Conservation (phyloP, 2,329 filamentous ascomycete species). For the Stachybotrys chlorohalonatus region DNA sequence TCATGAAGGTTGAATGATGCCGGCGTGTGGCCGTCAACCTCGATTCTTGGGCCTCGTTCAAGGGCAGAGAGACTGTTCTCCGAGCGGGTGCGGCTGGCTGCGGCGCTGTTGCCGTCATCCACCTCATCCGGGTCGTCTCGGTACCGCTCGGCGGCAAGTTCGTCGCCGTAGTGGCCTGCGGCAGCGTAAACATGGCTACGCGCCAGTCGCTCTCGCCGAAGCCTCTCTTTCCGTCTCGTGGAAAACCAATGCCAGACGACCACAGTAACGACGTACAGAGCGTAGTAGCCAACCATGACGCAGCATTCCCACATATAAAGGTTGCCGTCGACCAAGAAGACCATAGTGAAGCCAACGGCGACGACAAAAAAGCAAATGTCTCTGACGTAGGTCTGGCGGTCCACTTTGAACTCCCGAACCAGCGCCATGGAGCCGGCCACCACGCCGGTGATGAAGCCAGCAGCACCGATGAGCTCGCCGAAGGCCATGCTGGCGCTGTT, state of each 20-base stretch:
- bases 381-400: slow-evolving; percentile 78
- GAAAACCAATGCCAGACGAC: slow-evolving; percentile 88
- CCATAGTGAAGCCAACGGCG: slow-evolving; percentile 77
- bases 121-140: slow-evolving; percentile 44
- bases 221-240: slow-evolving; percentile 48
- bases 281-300: slow-evolving; percentile 83
- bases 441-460: slow-evolving; percentile 91
- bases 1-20: background rate
- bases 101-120: slow-evolving; percentile 9
- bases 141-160: slow-evolving; percentile 49
- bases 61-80: slow-evolving; percentile 30
- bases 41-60: slow-evolving; percentile 37
- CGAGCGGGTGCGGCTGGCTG: slow-evolving; percentile 6
- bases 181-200: slow-evolving; percentile 63
- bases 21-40: slow-evolving; percentile 29
- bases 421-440: slow-evolving; percentile 96
- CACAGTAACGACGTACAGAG: slow-evolving; percentile 82
- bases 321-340: slow-evolving; percentile 76
- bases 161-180: slow-evolving; percentile 40
- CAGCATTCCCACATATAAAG: slow-evolving; percentile 84
- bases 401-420: slow-evolving; percentile 89
- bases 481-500: slow-evolving; percentile 96
- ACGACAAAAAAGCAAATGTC: slow-evolving; percentile 90
- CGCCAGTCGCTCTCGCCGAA: slow-evolving; percentile 60
- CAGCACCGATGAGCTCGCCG: slow-evolving; percentile 89